These are phyloP conservation scores for Zygoascus biomembranicola DNA, from an alignment of 805 yeast genomes.

Conservation along the genomic window DNA sequence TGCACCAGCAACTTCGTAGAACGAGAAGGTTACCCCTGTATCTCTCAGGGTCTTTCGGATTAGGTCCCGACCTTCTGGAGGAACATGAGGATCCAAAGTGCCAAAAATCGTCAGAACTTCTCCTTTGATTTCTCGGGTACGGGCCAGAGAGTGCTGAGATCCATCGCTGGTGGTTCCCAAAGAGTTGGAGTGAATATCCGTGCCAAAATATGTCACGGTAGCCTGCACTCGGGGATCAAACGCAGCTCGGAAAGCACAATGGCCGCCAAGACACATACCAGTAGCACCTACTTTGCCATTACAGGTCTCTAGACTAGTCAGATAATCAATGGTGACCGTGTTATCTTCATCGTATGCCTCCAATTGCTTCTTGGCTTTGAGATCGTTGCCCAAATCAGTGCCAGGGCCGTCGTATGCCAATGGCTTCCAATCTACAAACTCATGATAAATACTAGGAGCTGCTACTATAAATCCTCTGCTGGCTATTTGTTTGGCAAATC, in stretches of 20 bases:
- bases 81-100: conserved; percentile 71
- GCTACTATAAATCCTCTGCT: conserved; percentile 72
- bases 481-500: conserved; percentile 72
- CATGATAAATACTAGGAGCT: conserved; percentile 75
- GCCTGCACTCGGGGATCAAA: conserved; percentile 58
- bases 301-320: conserved; percentile 49
- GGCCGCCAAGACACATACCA: conserved; percentile 86
- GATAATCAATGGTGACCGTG: conserved; percentile 53
- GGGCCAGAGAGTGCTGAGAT: conserved; percentile 44
- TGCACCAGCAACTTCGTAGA: conserved; percentile 68
- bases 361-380: conserved; percentile 58
- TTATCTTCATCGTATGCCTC: conserved; percentile 72
- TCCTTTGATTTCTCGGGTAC: conserved; percentile 47
- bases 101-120: conserved; percentile 67
- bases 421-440: conserved; percentile 55
- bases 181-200: conserved; percentile 65
- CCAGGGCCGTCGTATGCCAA: conserved; percentile 64
- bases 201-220: conserved; percentile 69
- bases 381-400: conserved; percentile 64
- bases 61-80: conserved; percentile 66
- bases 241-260: conserved; percentile 63
- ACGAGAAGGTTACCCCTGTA: conserved; percentile 54
- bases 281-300: conserved; percentile 72
- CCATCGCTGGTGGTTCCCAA: conserved; percentile 58
- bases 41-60: conserved; percentile 55